These are phyloP conservation scores for Brachypodium distachyon DNA, from an alignment of 202 grass and related monocot species.

Conservation along the genomic window DNA sequence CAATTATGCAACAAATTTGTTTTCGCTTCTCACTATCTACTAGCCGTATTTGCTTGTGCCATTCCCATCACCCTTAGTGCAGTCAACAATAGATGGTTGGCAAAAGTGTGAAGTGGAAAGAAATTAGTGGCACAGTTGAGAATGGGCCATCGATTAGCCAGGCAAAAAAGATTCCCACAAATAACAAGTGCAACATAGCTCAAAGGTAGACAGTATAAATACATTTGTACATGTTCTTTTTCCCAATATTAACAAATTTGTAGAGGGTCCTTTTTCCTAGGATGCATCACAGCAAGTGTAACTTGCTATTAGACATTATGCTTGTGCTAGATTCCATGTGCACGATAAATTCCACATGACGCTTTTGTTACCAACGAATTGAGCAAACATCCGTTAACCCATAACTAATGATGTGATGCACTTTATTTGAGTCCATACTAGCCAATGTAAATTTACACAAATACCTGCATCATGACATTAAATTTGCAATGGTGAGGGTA, in stretches of 20 bases:
- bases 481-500: neutral
- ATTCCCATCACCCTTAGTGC: neutral
- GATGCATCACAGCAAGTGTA: neutral
- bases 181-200: neutral
- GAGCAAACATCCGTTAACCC: neutral
- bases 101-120: neutral
- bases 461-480: neutral
- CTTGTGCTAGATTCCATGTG: neutral
- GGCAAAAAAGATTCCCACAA: neutral
- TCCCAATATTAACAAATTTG: neutral
- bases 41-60: neutral
- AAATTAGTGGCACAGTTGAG: too few species aligned
- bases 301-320: neutral
- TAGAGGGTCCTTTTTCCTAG: neutral
- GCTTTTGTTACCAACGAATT: neutral
- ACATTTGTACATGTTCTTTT: neutral
- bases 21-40: neutral
- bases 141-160: too few species aligned
- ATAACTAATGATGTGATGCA: neutral
- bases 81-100: neutral
- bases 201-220: neutral
- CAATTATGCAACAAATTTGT: neutral
- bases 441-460: constrained; percentile 2
- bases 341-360: neutral
- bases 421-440: neutral